These are phyloP conservation scores for Akanthomyces lecanii DNA, from an alignment of 2,329 filamentous ascomycete genomes.

Conservation along the genomic window DNA sequence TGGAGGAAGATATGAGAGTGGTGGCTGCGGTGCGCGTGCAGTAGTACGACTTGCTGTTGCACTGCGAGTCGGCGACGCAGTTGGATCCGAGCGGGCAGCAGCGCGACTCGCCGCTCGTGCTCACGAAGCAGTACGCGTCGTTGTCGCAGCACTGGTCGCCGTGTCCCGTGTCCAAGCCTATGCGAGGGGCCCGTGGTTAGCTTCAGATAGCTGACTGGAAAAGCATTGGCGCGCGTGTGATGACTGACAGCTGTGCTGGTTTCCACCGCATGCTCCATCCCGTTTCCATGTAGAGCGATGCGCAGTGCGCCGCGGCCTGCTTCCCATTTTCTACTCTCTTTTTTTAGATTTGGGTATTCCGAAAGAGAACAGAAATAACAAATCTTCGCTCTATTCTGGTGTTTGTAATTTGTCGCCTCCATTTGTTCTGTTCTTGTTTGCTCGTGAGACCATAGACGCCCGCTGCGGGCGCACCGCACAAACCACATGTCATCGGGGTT, in stretches of 20 bases:
- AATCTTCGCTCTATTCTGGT: no score
- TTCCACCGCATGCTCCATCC: neutral
- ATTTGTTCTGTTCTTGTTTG: neutral
- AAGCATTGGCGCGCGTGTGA: no score
- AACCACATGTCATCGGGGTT: neutral
- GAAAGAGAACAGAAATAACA: no score
- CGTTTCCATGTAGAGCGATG: slow-evolving; percentile 3
- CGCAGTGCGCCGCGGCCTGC: neutral
- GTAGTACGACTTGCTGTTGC: slow-evolving; percentile 31
- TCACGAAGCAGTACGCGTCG: slow-evolving; percentile 43
- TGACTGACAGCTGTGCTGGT: slow-evolving; percentile 11
- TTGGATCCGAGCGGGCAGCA: slow-evolving; percentile 43
- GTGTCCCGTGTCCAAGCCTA: slow-evolving; percentile 41
- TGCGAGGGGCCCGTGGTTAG: neutral
- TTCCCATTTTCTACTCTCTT: neutral
- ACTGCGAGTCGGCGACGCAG: slow-evolving; percentile 36
- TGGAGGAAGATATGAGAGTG: slow-evolving; percentile 20
- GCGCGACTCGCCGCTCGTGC: slow-evolving; percentile 27
- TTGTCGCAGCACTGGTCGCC: slow-evolving; percentile 40
- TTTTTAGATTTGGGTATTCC: no score
- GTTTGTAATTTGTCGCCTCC: neutral
- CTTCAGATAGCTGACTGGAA: no score
- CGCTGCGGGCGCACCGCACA: neutral
- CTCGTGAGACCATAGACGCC: neutral
- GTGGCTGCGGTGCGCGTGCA: slow-evolving; percentile 31